phyloP scores from a whole-genome alignment of 2,329 filamentous ascomycete species.

The Chlorencoelia australis region DNA sequence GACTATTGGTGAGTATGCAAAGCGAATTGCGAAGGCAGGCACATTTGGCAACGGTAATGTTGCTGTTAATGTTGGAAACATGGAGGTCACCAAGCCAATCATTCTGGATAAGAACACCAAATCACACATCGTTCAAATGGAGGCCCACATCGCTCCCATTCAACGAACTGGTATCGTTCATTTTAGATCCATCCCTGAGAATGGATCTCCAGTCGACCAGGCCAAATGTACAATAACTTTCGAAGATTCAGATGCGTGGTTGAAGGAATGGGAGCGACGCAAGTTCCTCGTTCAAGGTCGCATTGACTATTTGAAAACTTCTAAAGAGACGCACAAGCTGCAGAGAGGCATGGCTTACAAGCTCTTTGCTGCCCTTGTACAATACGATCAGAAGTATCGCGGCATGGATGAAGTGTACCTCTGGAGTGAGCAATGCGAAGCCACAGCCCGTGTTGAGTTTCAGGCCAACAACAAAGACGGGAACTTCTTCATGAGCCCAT shows the following conservation, averaged over 20 bases:
- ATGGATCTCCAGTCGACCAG: conserved; percentile 10
- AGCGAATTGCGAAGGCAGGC: conserved; percentile 29
- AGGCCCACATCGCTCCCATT: conserved; percentile 12
- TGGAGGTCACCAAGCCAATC: conserved; percentile 61
- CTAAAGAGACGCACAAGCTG: conserved; percentile 50
- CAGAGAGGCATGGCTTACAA: conserved; percentile 67
- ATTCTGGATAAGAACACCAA: conserved; percentile 34
- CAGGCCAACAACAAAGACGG: conserved; percentile 39
- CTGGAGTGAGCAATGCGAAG: conserved; percentile 35
- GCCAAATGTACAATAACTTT: conserved; percentile 5
- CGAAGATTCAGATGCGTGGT: conserved; percentile 6
- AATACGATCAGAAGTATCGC: conserved; percentile 41
- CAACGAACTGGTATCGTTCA: conserved; percentile 8
- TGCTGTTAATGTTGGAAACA: conserved; percentile 47
- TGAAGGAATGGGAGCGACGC: conserved; percentile 7
- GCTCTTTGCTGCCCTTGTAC: conserved; percentile 45
- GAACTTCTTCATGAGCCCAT: conserved; percentile 44
- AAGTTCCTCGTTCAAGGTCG: conserved; percentile 25
- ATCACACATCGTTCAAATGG: conserved; percentile 10
- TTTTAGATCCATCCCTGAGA: conserved; percentile 8
- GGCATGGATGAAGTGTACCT: conserved; percentile 49
- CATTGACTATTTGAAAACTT: conserved; percentile 29
- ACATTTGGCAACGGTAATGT: conserved; percentile 33
- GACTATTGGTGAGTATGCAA: conserved; percentile 45
- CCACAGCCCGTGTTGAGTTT: conserved; percentile 35